phyloP scores from a whole-genome alignment of 306 rosid genomes.

The Canavalia ensiformis region DNA sequence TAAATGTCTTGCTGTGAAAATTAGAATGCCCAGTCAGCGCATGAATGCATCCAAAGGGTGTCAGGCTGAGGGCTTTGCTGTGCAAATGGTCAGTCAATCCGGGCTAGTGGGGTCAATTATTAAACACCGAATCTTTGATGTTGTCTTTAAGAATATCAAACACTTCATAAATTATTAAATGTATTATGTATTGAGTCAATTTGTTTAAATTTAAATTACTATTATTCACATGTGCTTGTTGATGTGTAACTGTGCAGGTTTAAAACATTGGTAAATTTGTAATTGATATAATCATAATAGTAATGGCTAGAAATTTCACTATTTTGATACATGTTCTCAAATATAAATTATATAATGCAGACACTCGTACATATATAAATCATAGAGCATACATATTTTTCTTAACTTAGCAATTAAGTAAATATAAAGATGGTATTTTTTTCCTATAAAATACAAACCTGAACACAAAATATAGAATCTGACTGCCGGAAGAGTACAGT shows the following conservation, averaged over 20 bases:
- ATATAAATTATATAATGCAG: neutral
- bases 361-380: neutral
- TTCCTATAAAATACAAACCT: neutral
- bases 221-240: neutral
- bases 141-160: too few species aligned
- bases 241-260: neutral
- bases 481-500: neutral
- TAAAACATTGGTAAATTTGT: neutral
- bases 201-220: neutral
- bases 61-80: too few species aligned
- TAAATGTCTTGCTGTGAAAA: too few species aligned
- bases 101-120: too few species aligned
- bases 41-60: too few species aligned
- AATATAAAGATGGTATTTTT: neutral
- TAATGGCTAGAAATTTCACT: neutral
- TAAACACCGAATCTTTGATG: too few species aligned
- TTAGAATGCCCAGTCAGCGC: too few species aligned
- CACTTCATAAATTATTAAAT: too few species aligned
- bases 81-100: too few species aligned
- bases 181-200: too few species aligned
- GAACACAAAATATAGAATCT: neutral
- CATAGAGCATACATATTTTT: neutral
- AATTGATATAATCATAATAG: neutral
- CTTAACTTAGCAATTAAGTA: neutral
- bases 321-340: neutral